phyloP scores from a whole-genome alignment of 23 red algal genomes.

The Gracilaria domingensis region DNA sequence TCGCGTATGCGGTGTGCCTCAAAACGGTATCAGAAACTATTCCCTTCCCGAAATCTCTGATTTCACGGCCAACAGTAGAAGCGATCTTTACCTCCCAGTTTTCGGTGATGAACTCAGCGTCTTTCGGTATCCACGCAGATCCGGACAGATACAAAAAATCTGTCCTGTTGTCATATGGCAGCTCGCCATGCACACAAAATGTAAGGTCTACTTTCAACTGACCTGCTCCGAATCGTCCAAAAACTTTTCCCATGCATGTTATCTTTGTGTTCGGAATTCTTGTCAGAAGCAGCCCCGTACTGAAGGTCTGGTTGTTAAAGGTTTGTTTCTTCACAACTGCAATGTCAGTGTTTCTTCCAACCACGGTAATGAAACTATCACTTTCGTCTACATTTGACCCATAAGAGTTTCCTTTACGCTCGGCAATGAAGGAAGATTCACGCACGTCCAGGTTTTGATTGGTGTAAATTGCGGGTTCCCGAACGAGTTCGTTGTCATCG shows the following conservation, averaged over 20 bases:
- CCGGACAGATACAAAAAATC: conserved; percentile 21
- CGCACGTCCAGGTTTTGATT: neutral
- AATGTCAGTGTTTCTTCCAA: neutral
- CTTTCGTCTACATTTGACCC: conserved; percentile 12
- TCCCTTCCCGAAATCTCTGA: conserved; percentile 23
- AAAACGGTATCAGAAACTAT: neutral
- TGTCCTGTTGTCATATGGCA: neutral
- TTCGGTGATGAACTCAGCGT: conserved; percentile 3
- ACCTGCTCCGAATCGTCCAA: conserved; percentile 11
- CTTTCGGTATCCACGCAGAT: conserved; percentile 9
- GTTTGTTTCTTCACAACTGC: too few species aligned
- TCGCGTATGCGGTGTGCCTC: neutral
- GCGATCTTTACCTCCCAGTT: conserved; percentile 15
- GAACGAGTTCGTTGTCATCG: neutral
- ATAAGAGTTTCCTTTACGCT: neutral
- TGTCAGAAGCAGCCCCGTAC: neutral
- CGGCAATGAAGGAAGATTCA: neutral
- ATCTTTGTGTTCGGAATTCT: conserved; percentile 5
- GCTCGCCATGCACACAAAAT: neutral
- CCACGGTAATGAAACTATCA: conserved; percentile 4
- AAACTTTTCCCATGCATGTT: conserved; percentile 11
- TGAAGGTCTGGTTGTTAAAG: neutral
- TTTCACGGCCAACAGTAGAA: neutral
- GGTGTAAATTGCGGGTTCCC: neutral
- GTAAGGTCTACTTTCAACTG: conserved; percentile 16